Conservation (phyloP, 345 rosid genomes). For the Aquilaria sinensis region DNA sequence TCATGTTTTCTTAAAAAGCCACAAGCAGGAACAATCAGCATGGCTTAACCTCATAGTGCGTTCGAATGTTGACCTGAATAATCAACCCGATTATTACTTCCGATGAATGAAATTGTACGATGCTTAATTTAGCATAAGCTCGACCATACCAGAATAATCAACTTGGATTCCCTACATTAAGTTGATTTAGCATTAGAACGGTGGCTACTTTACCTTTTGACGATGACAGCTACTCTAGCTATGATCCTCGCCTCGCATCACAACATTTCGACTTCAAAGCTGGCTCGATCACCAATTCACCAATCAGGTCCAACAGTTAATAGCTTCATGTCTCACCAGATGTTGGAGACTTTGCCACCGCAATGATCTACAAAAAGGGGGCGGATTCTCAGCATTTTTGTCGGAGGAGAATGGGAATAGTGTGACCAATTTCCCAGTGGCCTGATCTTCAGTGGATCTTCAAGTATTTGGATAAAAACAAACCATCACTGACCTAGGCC, state of each 20-base stretch:
- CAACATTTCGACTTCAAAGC: conserved; percentile 49
- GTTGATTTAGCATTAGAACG: conserved; percentile 1
- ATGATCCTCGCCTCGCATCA: conserved; percentile 50
- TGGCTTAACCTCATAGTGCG: conserved; percentile 3
- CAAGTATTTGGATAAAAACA: too few relatives aligned
- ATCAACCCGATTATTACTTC: too few relatives aligned
- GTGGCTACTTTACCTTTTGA: conserved; percentile 32
- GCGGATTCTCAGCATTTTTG: conserved; percentile 33
- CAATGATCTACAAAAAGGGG: conserved; percentile 19
- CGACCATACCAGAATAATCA: too few relatives aligned
- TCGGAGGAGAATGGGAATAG: conserved; percentile 26
- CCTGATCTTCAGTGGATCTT: conserved; percentile 26
- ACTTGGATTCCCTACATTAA: too few relatives aligned
- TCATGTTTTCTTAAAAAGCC: too few relatives aligned
- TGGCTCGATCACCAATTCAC: conserved; percentile 27
- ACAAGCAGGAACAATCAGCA: conserved; percentile 1
- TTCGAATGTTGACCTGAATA: too few relatives aligned
- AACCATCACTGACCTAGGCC: too few relatives aligned
- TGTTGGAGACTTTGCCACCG: conserved; percentile 19
- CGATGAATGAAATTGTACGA: too few relatives aligned
- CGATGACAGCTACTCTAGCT: conserved; percentile 31
- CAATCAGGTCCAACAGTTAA: conserved; percentile 20
- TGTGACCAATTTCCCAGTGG: conserved; percentile 24
- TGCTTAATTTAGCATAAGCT: too few relatives aligned
- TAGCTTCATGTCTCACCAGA: conserved; percentile 26